phyloP scores from a whole-genome alignment of 306 rosid species.

The Cyclanthera cordifolia region DNA sequence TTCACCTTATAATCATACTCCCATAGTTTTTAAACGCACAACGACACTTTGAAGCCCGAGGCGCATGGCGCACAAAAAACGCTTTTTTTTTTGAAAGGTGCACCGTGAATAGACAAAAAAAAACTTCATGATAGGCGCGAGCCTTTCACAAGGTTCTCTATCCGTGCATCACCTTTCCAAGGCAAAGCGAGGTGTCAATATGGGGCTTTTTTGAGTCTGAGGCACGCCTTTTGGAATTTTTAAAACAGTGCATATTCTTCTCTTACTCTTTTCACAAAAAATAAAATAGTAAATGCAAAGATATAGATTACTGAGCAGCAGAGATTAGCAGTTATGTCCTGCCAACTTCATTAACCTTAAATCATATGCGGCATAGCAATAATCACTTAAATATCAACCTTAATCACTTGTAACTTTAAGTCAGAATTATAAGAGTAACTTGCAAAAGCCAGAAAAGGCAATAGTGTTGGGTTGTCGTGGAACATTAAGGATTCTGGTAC shows the following conservation, averaged over 20 bases:
- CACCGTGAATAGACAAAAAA: too few species aligned
- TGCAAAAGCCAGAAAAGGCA: not conserved
- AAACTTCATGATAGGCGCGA: too few species aligned
- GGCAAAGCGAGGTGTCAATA: too few species aligned
- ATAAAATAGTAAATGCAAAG: not conserved
- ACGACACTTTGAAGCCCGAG: too few species aligned
- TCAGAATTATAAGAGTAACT: not conserved
- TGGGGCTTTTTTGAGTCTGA: too few species aligned
- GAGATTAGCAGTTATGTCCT: not conserved
- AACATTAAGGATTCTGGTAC: slow-evolving; percentile 24
- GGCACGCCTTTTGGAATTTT: too few species aligned
- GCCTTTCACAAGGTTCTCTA: too few species aligned
- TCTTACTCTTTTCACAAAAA: not conserved
- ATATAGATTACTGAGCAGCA: slow-evolving; percentile 2
- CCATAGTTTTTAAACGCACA: too few species aligned
- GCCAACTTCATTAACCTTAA: not conserved
- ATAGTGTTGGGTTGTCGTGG: not conserved
- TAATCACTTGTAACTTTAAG: not conserved
- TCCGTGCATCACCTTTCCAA: too few species aligned
- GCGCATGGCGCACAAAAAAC: too few species aligned
- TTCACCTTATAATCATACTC: not conserved
- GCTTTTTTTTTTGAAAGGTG: too few species aligned
- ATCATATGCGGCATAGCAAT: not conserved
- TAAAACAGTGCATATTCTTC: too few species aligned
- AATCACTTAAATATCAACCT: not conserved